phyloP scores from a whole-genome alignment of 1,284 basidiomycete genomes.

The Papiliotrema terrestris region DNA sequence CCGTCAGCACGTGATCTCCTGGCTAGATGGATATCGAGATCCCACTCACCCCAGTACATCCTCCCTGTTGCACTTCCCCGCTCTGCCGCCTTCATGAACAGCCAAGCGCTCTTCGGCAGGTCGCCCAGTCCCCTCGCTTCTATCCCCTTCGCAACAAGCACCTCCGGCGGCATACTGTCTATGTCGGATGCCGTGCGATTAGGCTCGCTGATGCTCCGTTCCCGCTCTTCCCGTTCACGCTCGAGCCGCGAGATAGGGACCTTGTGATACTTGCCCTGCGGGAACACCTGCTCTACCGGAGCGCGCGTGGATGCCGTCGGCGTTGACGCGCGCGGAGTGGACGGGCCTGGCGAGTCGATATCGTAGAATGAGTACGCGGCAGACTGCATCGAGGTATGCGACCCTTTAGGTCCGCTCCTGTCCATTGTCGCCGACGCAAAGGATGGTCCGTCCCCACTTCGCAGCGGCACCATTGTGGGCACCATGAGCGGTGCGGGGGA shows the following conservation, averaged over 20 bases:
- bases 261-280: conserved; percentile 27
- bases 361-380: conserved; percentile 40
- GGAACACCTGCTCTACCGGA: conserved; percentile 14
- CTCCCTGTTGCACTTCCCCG: conserved; percentile 40
- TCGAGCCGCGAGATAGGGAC: conserved; percentile 27
- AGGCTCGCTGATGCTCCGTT: conserved; percentile 14
- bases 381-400: conserved; percentile 31
- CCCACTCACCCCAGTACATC: conserved; percentile 44
- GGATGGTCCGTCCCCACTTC: conserved; percentile 10
- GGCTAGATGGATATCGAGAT: no score
- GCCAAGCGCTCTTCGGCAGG: conserved; percentile 41
- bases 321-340: conserved; percentile 17
- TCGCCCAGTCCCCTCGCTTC: conserved; percentile 38
- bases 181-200: not conserved
- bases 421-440: not conserved
- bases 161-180: conserved; percentile 11
- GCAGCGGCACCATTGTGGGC: conserved; percentile 26
- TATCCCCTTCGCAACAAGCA: conserved; percentile 31
- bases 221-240: conserved; percentile 9
- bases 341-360: conserved; percentile 21
- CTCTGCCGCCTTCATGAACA: conserved; percentile 47
- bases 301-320: not conserved
- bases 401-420: conserved; percentile 8
- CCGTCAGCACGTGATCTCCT: conserved; percentile 6
- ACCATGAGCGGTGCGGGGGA: not conserved